These are phyloP conservation scores for Nigrospora oryzae DNA, from an alignment of 2,329 filamentous ascomycete species.

Conservation along the genomic window DNA sequence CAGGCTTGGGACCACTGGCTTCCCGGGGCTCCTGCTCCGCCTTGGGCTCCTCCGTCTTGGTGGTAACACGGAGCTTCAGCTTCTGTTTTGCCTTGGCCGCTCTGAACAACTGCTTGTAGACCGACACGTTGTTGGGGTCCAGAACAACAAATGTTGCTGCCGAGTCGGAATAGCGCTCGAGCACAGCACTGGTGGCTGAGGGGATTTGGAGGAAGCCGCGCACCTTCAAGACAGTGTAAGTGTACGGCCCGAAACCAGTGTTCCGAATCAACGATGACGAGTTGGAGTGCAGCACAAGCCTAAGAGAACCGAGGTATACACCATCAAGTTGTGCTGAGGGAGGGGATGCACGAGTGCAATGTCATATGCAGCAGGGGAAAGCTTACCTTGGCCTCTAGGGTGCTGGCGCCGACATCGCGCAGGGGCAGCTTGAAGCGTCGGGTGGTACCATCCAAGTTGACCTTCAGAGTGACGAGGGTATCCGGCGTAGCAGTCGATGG, in stretches of 20 bases:
- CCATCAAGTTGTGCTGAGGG: no score
- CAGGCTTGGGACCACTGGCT: slow-evolving; percentile 27
- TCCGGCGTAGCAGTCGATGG: slow-evolving; percentile 38
- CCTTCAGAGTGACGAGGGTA: slow-evolving; percentile 77
- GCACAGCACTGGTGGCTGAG: slow-evolving; percentile 50
- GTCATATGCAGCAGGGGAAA: slow-evolving; percentile 8
- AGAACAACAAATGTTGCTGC: slow-evolving; percentile 73
- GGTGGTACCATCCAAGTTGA: slow-evolving; percentile 65
- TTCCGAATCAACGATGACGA: no score
- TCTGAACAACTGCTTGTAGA: slow-evolving; percentile 95
- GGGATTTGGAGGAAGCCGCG: slow-evolving; percentile 60
- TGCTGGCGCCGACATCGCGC: slow-evolving; percentile 66
- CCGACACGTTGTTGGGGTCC: slow-evolving; percentile 65
- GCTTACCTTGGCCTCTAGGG: slow-evolving; percentile 77
- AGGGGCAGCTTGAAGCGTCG: slow-evolving; percentile 86
- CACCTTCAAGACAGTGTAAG: slow-evolving; percentile 41
- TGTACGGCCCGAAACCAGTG: not conserved
- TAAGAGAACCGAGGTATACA: no score
- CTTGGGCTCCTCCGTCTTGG: slow-evolving; percentile 17
- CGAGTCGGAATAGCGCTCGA: slow-evolving; percentile 95
- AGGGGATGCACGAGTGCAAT: no score
- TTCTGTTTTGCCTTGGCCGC: slow-evolving; percentile 98
- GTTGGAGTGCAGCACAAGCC: no score
- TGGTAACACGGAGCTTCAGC: slow-evolving; percentile 74
- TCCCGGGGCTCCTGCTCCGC: slow-evolving; percentile 15